Evolutionary conservation across 495 filamentous ascomycete genomes (phyloP).

Genomic region (Darksidea phi): DNA sequence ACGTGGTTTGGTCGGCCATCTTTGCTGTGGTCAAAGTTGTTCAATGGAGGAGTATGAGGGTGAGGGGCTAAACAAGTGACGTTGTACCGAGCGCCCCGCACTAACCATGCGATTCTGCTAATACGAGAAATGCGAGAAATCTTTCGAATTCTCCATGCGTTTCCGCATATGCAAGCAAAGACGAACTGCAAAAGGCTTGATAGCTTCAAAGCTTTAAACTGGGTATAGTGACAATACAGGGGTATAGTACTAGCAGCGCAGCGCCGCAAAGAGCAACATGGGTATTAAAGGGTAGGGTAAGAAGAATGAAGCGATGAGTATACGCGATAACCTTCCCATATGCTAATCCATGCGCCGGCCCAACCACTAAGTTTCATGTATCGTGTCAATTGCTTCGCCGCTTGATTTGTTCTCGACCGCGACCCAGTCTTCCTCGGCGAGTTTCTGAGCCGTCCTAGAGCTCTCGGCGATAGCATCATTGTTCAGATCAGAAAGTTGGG

Average conservation of each 20-base stretch:
- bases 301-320: too few relatives aligned
- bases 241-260: not conserved
- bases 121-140: too few relatives aligned
- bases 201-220: not conserved
- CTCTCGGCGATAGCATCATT: slow-evolving; percentile 35
- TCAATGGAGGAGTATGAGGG: not conserved
- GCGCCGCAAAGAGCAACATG: not conserved
- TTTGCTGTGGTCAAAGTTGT: not conserved
- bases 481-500: slow-evolving; percentile 33
- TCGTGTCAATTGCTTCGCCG: not conserved
- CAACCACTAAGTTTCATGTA: not conserved
- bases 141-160: too few relatives aligned
- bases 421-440: slow-evolving; percentile 28
- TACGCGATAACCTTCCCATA: not conserved
- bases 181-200: not conserved
- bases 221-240: not conserved
- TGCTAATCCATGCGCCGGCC: not conserved
- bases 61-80: not conserved
- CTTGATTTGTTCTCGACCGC: slow-evolving; percentile 9
- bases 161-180: too few relatives aligned
- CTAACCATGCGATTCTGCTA: too few relatives aligned
- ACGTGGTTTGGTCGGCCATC: too few relatives aligned
- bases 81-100: too few relatives aligned
- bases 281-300: not conserved
- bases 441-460: slow-evolving; percentile 24